Evolutionary conservation across 106 monocot genomes (phyloP), one percentile per base, ranked within the genome.

Genomic region (Chionographis japonica): DNA sequence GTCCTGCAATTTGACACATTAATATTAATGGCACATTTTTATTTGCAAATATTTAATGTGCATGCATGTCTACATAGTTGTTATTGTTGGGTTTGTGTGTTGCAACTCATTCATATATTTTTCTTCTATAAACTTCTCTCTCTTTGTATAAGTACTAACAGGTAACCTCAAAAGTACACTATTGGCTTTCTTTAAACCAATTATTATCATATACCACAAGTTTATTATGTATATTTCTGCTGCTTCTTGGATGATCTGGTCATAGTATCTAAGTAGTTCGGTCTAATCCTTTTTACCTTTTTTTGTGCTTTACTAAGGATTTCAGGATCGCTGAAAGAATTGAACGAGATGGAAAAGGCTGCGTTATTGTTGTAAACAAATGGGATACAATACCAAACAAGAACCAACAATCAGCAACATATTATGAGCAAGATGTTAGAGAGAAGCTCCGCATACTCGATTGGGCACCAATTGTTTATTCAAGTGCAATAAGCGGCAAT

Each of bases 371-470:
- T 72, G 89, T 98, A 35, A 98, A 92, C 65, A 92, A 98, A 79
- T 98, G 92, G 92, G 97, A 92, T 64, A 98, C 92, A 7, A 90
- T 98, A 80, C 89, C 97, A 67, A 85, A 90, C 51, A 98, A 98
- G 68, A 93, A 87, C 43, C 82, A 92, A 8, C 69, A 92, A 49
- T 89, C 89, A 54, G 79, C 87, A 54, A 77, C 62, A 18, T 73
- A 85, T 64, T 98, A 98, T 77, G 97, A 93, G 43, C 78, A 90
- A 78, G 97, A 98, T 83, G 90, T 98, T 27, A 82, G 89, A 61
- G 85, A 92, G 68, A 98, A 98, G 89, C 87, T 98, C 37, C 89
- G 92, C 2, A 39, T 69, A 46, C 89, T 98, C 58, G 53, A 83
- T 69, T 98, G 97, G 92, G 92, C 92, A 58, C 97, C 92, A 65